Evolutionary conservation across 768 basidiomycete genomes (phyloP).

Genomic region (Scleroderma citrinum): DNA sequence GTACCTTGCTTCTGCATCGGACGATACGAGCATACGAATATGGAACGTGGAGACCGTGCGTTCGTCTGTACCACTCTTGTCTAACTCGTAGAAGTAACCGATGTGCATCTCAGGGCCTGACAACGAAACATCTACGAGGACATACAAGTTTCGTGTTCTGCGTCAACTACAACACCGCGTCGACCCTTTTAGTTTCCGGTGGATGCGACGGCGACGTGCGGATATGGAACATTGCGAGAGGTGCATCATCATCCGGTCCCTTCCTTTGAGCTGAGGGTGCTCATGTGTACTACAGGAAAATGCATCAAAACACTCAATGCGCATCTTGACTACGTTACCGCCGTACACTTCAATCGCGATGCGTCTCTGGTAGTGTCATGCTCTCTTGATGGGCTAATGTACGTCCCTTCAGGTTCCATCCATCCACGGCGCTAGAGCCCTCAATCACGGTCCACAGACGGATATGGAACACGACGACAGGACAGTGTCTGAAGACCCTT

Average conservation of each 20-base stretch:
- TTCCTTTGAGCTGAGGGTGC: not conserved
- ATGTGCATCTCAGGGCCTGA: slow-evolving; percentile 47
- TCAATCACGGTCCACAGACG: slow-evolving; percentile 49
- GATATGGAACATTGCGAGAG: slow-evolving; percentile 86
- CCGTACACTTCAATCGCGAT: slow-evolving; percentile 91
- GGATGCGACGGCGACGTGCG: slow-evolving; percentile 89
- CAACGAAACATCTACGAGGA: slow-evolving; percentile 65
- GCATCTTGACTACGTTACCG: slow-evolving; percentile 92
- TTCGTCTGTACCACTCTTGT: slow-evolving; percentile 11
- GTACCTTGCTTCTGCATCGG: slow-evolving; percentile 85
- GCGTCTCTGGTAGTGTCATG: slow-evolving; percentile 89
- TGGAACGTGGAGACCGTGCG: slow-evolving; percentile 82
- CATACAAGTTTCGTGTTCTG: slow-evolving; percentile 90
- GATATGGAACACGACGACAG: slow-evolving; percentile 89
- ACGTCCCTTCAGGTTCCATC: slow-evolving; percentile 24
- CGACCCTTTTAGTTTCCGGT: slow-evolving; percentile 87
- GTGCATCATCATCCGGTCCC: slow-evolving; percentile 32
- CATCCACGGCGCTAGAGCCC: not conserved
- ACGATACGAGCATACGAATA: slow-evolving; percentile 84
- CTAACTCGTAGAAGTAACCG: not conserved
- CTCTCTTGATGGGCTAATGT: slow-evolving; percentile 93
- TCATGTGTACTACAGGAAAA: slow-evolving; percentile 45
- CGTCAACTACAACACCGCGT: slow-evolving; percentile 83
- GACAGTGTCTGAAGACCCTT: slow-evolving; percentile 94
- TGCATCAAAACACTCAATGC: slow-evolving; percentile 85